These are phyloP conservation scores for Neofusicoccum cordaticola DNA, from an alignment of 2,329 filamentous ascomycete species.

Conservation along the genomic window DNA sequence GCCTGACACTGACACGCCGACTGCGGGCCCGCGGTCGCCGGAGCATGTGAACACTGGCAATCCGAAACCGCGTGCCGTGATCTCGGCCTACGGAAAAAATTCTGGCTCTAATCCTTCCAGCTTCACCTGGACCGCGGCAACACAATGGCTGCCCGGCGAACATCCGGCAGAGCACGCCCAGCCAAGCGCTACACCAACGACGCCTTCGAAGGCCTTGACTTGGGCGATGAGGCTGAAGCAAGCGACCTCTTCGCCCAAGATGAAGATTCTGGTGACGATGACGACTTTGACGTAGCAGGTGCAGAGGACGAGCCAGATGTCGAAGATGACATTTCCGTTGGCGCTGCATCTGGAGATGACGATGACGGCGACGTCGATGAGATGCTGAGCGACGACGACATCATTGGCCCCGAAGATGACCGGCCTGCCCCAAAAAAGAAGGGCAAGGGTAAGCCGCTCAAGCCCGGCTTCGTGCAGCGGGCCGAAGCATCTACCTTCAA, in stretches of 20 bases:
- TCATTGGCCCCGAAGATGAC: slow-evolving; percentile 16
- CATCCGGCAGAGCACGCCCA: slow-evolving; percentile 11
- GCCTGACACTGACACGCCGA: background rate
- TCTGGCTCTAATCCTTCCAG: background rate
- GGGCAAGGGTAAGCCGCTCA: slow-evolving; percentile 8
- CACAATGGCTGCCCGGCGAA: slow-evolving; percentile 16
- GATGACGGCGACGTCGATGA: slow-evolving; percentile 7
- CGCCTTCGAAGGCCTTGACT: slow-evolving; percentile 32
- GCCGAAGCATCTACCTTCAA: slow-evolving; percentile 23
- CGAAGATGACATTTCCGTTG: slow-evolving; percentile 19
- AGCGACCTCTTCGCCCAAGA: background rate
- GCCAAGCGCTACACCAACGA: slow-evolving; percentile 30
- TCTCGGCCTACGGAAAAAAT: background rate
- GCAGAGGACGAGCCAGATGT: slow-evolving; percentile 21
- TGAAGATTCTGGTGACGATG: slow-evolving; percentile 34
- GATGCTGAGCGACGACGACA: slow-evolving; percentile 24
- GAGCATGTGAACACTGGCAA: background rate
- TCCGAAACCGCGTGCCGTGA: background rate
- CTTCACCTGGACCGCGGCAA: background rate
- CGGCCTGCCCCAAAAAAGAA: background rate
- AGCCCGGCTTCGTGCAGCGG: slow-evolving; percentile 11
- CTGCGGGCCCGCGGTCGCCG: background rate
- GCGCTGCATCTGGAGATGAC: slow-evolving; percentile 16
- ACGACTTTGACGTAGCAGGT: slow-evolving; percentile 23
- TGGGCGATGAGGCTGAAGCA: slow-evolving; percentile 21